Base-by-base conservation (phyloP, 2,329 filamentous ascomycete genomes). In the Harringtonia lauricola region DNA sequence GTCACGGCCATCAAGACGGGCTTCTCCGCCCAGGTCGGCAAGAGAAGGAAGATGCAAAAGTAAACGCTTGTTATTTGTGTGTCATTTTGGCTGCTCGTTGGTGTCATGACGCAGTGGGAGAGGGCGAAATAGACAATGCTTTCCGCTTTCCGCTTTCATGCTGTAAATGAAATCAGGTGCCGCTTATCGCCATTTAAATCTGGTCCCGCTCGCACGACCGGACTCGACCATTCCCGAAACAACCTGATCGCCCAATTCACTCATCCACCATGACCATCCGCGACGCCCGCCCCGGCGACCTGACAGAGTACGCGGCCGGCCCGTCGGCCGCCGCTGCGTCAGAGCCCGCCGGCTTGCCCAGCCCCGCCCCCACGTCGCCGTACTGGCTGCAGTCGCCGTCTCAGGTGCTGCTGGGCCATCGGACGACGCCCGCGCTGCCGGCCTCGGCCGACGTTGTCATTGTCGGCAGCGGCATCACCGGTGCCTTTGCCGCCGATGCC, bases 11-110 rank as follows among this genome's bases (percentile, higher is more conserved):
- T 98, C 83, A 98, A 98, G 82, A 95, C 88, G 49, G 92, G 92
- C 88, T 98, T 98, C 88, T 94, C 89, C 59, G 92, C 92, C 66
- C 92, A 96, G 71, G 86, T 98, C 66, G 92, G 92, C 65, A 95
- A 95, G 84, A 84, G 92, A 77, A 92, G 81, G 76, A 94, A 94
- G 79, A 84, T 88, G 72, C 79, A 86, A 66, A 84, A 75, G 66
- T 94, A 88, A 74, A 51, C 31, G 33, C 17, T 24, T 24, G 19
- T 18, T n/a, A 18, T n/a, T n/a, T n/a, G n/a, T n/a, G 4, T 18
- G 17, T 19, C 15, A 29, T 9, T 39, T 22, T 37, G 15, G 18
- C 17, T 38, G 28, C 29, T 24, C 28, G 12, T 18, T 42, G 41
- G 13, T 47, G 26, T n/a, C n/a, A n/a, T n/a, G n/a, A n/a, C n/a